Conservation (phyloP, 2,329 filamentous ascomycete genomes). For the Acrodontium crateriforme region DNA sequence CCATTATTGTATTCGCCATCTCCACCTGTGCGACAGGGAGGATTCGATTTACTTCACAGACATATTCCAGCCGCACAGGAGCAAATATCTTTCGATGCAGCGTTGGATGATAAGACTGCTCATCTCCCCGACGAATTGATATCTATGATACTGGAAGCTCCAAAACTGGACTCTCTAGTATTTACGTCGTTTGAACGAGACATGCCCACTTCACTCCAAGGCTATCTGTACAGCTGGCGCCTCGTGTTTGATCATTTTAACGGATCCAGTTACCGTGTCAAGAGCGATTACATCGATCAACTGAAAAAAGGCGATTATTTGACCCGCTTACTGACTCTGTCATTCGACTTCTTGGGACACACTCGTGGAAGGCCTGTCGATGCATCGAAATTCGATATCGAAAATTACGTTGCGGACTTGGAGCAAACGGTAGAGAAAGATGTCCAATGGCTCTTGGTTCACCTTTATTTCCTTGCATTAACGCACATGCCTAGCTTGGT, state of each 20-base stretch:
- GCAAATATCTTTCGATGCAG: slow-evolving; percentile 64
- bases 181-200: slow-evolving; percentile 49
- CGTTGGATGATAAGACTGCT: slow-evolving; percentile 56
- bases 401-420: slow-evolving; percentile 42
- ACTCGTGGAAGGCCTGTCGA: slow-evolving; percentile 58
- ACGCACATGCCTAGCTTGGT: slow-evolving; percentile 65
- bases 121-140: slow-evolving; percentile 72
- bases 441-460: slow-evolving; percentile 69
- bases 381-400: slow-evolving; percentile 56
- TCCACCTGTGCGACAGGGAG: slow-evolving; percentile 60
- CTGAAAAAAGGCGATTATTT: slow-evolving; percentile 63
- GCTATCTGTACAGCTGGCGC: slow-evolving; percentile 80
- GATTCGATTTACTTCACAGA: slow-evolving; percentile 65
- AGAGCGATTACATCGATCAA: slow-evolving; percentile 64
- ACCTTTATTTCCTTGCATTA: slow-evolving; percentile 73
- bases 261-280: slow-evolving; percentile 54
- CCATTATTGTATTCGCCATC: slow-evolving; percentile 64
- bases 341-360: slow-evolving; percentile 74
- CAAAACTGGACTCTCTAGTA: slow-evolving; percentile 53
- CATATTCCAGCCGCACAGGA: slow-evolving; percentile 69
- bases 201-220: slow-evolving; percentile 57
- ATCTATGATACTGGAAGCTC: slow-evolving; percentile 67
- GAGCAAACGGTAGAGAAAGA: slow-evolving; percentile 54
- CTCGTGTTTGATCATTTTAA: slow-evolving; percentile 74
- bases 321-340: slow-evolving; percentile 57